Evolutionary conservation across 257 asterid genomes (phyloP).

Genomic region (Solanum stenotomum): DNA sequence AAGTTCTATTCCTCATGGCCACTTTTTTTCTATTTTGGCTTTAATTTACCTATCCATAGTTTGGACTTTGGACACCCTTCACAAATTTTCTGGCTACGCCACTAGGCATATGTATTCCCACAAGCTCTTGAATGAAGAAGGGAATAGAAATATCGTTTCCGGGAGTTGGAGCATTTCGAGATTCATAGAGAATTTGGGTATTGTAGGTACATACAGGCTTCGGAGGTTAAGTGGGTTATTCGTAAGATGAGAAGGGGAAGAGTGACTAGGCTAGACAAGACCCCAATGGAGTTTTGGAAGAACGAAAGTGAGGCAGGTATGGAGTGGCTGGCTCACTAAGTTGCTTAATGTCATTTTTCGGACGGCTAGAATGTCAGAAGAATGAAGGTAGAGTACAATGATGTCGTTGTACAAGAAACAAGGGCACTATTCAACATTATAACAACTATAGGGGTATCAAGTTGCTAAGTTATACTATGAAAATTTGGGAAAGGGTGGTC

Average conservation of each 20-base stretch:
- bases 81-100: too few relatives aligned
- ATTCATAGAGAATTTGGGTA: neutral
- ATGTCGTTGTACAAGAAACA: neutral
- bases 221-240: neutral
- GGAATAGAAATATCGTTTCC: neutral
- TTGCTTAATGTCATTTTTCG: neutral
- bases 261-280: neutral
- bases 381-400: neutral
- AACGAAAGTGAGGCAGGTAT: neutral
- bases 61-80: too few relatives aligned
- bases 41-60: too few relatives aligned
- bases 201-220: neutral
- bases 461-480: neutral
- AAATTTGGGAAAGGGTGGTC: neutral
- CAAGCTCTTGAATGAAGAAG: neutral
- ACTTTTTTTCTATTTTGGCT: too few relatives aligned
- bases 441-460: neutral
- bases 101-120: neutral
- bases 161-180: neutral
- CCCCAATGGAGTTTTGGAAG: neutral
- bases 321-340: neutral
- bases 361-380: neutral
- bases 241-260: neutral
- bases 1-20: too few relatives aligned
- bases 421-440: neutral